These are phyloP conservation scores for Neostapfia colusana DNA, from an alignment of 176 grass and related monocot species.

Conservation along the genomic window DNA sequence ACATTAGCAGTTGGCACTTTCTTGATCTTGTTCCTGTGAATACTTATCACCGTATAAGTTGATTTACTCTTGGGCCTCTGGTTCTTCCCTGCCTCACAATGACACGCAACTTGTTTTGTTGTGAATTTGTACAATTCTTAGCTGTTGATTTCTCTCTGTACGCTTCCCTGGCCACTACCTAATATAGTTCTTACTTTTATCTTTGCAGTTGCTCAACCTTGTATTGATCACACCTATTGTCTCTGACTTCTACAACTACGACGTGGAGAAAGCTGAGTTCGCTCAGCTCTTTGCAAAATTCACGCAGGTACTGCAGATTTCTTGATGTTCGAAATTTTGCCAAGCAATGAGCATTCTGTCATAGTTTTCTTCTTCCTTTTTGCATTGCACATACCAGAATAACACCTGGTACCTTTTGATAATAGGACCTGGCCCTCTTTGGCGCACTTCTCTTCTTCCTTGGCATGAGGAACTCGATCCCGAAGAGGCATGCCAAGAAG, in stretches of 20 bases:
- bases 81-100: not conserved
- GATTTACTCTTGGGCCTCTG: not conserved
- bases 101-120: not conserved
- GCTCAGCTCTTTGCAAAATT: conserved; percentile 72
- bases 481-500: conserved; percentile 63
- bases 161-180: not conserved
- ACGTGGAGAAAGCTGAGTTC: conserved; percentile 71
- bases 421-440: conserved; percentile 59
- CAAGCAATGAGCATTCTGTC: not conserved
- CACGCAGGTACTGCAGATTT: conserved; percentile 46
- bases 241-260: conserved; percentile 82
- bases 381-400: not conserved
- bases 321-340: not conserved
- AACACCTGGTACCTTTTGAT: not conserved
- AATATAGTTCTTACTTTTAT: not conserved
- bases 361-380: not conserved
- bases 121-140: conserved; percentile 1
- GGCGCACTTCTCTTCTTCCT: conserved; percentile 68
- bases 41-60: not conserved
- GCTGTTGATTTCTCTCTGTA: not conserved
- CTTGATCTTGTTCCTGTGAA: not conserved
- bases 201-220: conserved; percentile 53
- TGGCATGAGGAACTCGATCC: conserved; percentile 72
- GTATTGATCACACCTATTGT: conserved; percentile 62
- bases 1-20: not conserved